Evolutionary conservation across 495 filamentous ascomycete species (phyloP), one percentile per base, ranked within the genome.

Genomic region (Patellaria atrata): DNA sequence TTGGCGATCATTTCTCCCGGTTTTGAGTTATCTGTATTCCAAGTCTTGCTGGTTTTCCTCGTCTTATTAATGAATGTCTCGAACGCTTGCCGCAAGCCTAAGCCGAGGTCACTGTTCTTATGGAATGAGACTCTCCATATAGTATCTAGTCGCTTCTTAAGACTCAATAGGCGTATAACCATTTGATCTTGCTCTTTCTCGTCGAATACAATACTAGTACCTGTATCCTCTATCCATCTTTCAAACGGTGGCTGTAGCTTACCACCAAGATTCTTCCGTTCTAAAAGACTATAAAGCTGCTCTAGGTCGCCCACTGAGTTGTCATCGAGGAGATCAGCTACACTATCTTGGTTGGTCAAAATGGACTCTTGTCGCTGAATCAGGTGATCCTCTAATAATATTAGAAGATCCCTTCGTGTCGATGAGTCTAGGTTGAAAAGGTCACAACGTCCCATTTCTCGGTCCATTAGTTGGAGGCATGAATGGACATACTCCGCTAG

Each of bases 1-100:
- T 93, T 96, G 10, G 89, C 89, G 38, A 96, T 91, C 86, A 94
- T 92, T 59, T 99, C 89, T 20, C 86, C 89, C 5, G 91, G 81
- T 61, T 92, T 94, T 6, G 82, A 79, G 36, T 91, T 91, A 43
- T 81, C 74, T 3, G 81, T 80, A 24, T 73, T 71, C 63, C 78
- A 82, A 2, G 68, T 69, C 12, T 71, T 63, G 14, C 62, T 63
- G 11, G 67, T 64, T 30, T 73, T 76, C 56, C 74, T 78, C 5
- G 68, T 70, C 53, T 80, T 71, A 53, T 99, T 99, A 64, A 99
- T 91, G 50, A 96, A 94, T 1, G 60, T 59, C 23, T 79, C 75
- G 48, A 96, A 96, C 1, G 80, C 69, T 51, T 94, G 82, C 9
- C 89, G 68, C 21, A 96, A 59, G 20, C 63, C 73, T 48, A 84